Evolutionary conservation across 2,329 filamentous ascomycete genomes (phyloP), one percentile per base, ranked within the genome.

Genomic region (Aureobasidium sp.): DNA sequence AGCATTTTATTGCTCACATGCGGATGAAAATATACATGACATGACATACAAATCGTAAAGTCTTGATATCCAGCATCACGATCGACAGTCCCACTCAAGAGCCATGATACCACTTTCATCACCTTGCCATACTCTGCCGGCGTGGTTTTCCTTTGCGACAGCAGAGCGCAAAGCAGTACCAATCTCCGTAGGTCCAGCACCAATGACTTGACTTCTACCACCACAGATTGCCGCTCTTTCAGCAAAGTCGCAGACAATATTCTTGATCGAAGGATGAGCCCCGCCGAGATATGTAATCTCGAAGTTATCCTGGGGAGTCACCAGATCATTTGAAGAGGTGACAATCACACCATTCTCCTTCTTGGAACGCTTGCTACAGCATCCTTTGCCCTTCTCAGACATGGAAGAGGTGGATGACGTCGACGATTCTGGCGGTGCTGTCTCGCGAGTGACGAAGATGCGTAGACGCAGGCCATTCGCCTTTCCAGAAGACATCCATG

Each of bases 391-490:
- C 47, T 59, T 59, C 11, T 57, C 57, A 1, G 36, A 42, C 2
- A 39, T 9, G 1, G 61, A 59, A n/a, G 42, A 57, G 2, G 42
- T 25, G n/a, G 53, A 20, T 3, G 57, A 60, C 9, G 12, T 39
- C 5, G 22, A 25, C 20, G 44, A 31, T 31, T 42, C 52, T 7
- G 52, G 51, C 25, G 52, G 51, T 42, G 52, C 47, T 39, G 36
- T 45, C 15, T 63, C 64, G 8, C 64, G 52, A 4, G 64, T 65
- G 2, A 65, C 64, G 48, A 65, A 65, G n/a, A 65, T 47, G 12
- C 34, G 41, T 12, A 65, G 14, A 15, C 62, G 48, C 22, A 65
- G 22, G 5, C 57, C 42, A 15, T 41, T 37, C 5, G 56, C 52
- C 51, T 47, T 49, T 8, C 47, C 36, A 37, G 22, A 20, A 12